Conservation (phyloP, 441 rosid species). For the Geranium incanum region DNA sequence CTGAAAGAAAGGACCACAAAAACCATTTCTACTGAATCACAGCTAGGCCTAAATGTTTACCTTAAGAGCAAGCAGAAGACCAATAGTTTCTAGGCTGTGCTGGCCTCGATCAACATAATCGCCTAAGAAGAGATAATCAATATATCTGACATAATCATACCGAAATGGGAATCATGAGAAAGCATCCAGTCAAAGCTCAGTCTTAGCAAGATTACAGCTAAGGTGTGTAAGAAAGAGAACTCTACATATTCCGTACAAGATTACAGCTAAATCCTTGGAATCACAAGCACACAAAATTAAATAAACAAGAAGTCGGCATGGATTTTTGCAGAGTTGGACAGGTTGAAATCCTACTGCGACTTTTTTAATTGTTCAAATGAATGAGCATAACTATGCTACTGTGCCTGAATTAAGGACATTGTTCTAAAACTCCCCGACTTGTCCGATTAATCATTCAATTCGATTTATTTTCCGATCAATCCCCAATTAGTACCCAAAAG, state of each 20-base stretch:
- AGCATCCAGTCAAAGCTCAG: conserved; percentile 1
- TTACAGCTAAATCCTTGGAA: neutral
- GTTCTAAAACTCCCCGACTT: no score
- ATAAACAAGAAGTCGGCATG: neutral
- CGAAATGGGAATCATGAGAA: conserved; percentile 14
- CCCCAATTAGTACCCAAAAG: no score
- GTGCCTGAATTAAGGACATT: neutral
- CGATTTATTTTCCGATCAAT: no score
- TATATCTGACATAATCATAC: conserved; percentile 57
- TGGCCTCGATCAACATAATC: conserved; percentile 99
- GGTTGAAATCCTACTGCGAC: neutral
- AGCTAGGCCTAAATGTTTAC: conserved; percentile 31
- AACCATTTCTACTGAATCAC: neutral
- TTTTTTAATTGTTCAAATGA: neutral
- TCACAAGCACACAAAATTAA: neutral
- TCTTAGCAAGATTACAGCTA: neutral
- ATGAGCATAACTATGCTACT: neutral
- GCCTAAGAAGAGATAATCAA: conserved; percentile 96
- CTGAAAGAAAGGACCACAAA: conserved; percentile 12
- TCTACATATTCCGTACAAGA: neutral
- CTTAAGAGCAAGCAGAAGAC: conserved; percentile 93
- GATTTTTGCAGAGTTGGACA: neutral
- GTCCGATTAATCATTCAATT: no score
- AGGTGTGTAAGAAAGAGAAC: neutral
- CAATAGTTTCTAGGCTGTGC: conserved; percentile 93